Evolutionary conservation across 331 rosid species (phyloP).

Genomic region (Telfairia occidentalis): DNA sequence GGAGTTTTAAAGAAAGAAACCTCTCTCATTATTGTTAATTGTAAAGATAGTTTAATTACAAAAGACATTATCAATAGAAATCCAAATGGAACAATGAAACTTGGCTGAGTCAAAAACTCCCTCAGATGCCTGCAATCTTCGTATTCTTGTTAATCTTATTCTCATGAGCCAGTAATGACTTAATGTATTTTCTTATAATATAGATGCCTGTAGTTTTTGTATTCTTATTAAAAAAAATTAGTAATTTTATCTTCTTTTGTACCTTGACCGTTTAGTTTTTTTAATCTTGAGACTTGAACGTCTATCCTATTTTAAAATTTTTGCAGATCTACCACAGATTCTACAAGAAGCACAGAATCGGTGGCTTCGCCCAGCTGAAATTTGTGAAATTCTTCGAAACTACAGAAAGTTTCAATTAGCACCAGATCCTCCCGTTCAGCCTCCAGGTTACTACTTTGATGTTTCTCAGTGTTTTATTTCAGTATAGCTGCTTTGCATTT

Average conservation of each 20-base stretch:
- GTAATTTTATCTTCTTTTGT: neutral
- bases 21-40: neutral
- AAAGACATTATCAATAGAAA: neutral
- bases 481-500: neutral
- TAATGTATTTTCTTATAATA: neutral
- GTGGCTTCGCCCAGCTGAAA: constrained; percentile 73
- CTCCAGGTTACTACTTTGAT: constrained; percentile 39
- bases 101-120: neutral
- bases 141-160: neutral
- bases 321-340: constrained; percentile 10
- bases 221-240: neutral
- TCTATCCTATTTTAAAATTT: neutral
- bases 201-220: neutral
- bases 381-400: constrained; percentile 61
- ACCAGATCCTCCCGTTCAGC: constrained; percentile 44
- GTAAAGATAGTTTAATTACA: neutral
- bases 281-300: neutral
- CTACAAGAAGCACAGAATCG: constrained; percentile 48
- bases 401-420: constrained; percentile 36
- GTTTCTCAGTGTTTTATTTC: neutral
- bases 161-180: neutral
- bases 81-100: neutral
- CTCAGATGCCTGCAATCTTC: neutral
- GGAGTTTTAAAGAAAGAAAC: neutral
- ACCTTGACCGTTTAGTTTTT: neutral